Base-by-base conservation (phyloP, 106 monocot genomes). In the Phalaenopsis aphrodite region DNA sequence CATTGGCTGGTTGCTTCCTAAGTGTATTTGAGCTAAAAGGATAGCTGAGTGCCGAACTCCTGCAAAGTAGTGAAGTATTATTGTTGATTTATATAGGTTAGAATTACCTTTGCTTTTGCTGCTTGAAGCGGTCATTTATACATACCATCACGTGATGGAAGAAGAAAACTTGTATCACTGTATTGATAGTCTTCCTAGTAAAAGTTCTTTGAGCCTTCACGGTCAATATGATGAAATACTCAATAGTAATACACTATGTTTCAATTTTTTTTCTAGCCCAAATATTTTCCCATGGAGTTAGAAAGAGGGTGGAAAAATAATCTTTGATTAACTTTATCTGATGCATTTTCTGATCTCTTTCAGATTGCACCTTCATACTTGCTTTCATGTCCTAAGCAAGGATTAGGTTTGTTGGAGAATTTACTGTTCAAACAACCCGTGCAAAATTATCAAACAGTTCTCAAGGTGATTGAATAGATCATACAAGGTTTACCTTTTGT, bases 311-410 rank as follows among this genome's bases (percentile, higher is more conserved):
- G n/a, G 2, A n/a, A n/a, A 61, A 21, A 61, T 61, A 61, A 61
- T 61, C 39, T 69, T 3, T 69, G 5, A 14, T 69, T 69, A 38
- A 69, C 4, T 38, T 69, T 39, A 39, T 69, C 69, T 16, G 69
- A 69, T 38, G 23, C 42, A 74, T 74, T 74, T 1, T n/a, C 74
- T 45, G 42, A 41, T 42, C 43, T 74, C 69, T 82, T 42, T 65
- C 87, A 98, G 97, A 92, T 98, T 87, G 97, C 94, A 76, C 97
- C 97, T 5, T 87, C 94, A 9, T 98, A 98, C 87, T 85, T 94
- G 56, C 91, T 84, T 79, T 92, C 94, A 55, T 98, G 97, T 81
- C 92, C 84, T 66, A 98, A 87, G 57, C 94, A 98, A 87, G 97
- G 97, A 72, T 81, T 90, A 75, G 90, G 90, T 41, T 88, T 98